A percentile compares a stretch with the other conserved stretches of the same genome.
phyloP scores from a whole-genome alignment of 2,329 filamentous ascomycete species.

The Alternaria tenuissima region DNA sequence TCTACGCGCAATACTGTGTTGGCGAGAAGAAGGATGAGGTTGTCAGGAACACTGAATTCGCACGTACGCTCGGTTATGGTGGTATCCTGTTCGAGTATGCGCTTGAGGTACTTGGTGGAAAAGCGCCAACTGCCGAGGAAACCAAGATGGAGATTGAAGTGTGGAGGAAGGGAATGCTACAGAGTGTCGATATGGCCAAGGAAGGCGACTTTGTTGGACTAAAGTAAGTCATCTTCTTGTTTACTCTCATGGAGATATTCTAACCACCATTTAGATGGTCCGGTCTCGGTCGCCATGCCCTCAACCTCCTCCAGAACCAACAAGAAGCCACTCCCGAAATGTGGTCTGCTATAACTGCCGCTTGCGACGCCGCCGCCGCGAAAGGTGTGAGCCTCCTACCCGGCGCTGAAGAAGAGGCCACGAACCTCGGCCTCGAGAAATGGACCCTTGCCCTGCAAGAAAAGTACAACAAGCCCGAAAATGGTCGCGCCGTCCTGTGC shows the following conservation, averaged over 20 bases:
- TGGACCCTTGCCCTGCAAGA: constrained; percentile 82
- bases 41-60: constrained; percentile 64
- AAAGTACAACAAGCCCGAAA: constrained; percentile 70
- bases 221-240: constrained; percentile 51
- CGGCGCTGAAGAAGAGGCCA: constrained; percentile 82
- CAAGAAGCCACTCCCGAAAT: constrained; percentile 71
- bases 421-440: constrained; percentile 81
- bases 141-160: constrained; percentile 69
- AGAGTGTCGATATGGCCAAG: constrained; percentile 68
- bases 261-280: constrained; percentile 67
- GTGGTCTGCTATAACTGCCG: constrained; percentile 72
- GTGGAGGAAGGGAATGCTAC: constrained; percentile 78
- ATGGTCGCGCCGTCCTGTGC: constrained; percentile 74
- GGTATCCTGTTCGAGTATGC: constrained; percentile 89
- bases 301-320: constrained; percentile 70
- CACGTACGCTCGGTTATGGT: constrained; percentile 79
- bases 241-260: not conserved
- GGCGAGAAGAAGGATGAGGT: constrained; percentile 78
- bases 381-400: constrained; percentile 79
- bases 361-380: constrained; percentile 75
- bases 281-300: constrained; percentile 78
- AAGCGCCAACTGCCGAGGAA: constrained; percentile 61
- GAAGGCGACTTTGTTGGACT: constrained; percentile 64
- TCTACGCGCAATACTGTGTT: constrained; percentile 91
- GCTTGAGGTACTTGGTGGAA: constrained; percentile 76